Base-by-base conservation (phyloP, 2,329 filamentous ascomycete genomes). In the Beauveria sp. region DNA sequence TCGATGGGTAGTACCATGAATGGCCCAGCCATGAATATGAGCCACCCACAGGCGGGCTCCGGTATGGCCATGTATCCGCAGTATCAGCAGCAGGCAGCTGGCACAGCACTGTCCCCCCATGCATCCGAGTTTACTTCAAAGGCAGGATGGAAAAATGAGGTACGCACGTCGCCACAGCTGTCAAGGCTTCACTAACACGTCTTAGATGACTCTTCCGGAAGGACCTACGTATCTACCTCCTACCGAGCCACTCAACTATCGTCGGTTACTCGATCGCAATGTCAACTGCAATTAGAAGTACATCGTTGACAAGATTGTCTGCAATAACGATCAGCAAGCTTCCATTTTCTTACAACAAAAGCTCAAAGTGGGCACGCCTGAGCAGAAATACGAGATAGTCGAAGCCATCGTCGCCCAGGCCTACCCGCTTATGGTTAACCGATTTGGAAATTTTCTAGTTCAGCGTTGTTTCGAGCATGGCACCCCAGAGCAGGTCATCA, bases 241-340 rank as follows among this genome's bases (percentile, higher is more conserved):
- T 3, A 89, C 90, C 7, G 95, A 99, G 75, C 95, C 93, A 12
- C 83, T 98, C 69, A 98, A 99, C 75, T 99, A 98, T 71, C 92
- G 95, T 63, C 92, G 93, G 61, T 83, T 99, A 45, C 85, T 98
- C 52, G 95, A 99, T 71, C 92, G 93, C 70, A 96, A 93, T 72
- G 91, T 96, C 75, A 96, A 90, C 70, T 98, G 93, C 77, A 96
- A 99, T 78, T 99, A 93, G 95, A 96, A 95, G 77, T 97, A 96
- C 73, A 97, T 99, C 68, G 95, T 99, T 60, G 93, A 99, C 79
- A 98, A 98, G 81, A 99, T 99, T 72, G 93, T 99, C 67, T 96
- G 91, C 84, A 97, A 93, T 78, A 98, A 99, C 74, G 95, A 99
- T 71, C 95, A 99, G 75, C 95, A 99, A 75, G 95, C 96, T 10